Conservation (phyloP, 306 rosid species). For the Luffa aegyptiaca region DNA sequence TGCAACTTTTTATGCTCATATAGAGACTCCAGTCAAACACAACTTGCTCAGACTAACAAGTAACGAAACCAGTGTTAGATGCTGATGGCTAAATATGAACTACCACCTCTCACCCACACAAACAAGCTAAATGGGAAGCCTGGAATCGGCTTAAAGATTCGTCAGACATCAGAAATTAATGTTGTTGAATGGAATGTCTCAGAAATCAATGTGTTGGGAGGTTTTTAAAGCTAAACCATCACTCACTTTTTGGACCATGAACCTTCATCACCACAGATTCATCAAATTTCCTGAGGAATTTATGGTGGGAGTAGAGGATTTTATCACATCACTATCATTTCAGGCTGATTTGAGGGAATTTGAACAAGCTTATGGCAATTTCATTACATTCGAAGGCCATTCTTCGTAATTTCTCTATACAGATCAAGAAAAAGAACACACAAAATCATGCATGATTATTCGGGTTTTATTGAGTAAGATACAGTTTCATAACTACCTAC, state of each 20-base stretch:
- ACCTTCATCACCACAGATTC: not conserved
- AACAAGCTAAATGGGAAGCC: not conserved
- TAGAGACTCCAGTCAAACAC: not conserved
- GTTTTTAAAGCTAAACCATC: not conserved
- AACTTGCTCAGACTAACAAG: not conserved
- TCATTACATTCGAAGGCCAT: not conserved
- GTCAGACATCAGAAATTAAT: not conserved
- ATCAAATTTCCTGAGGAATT: not conserved
- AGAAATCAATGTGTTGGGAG: not conserved
- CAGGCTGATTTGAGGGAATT: not conserved
- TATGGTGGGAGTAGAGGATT: not conserved
- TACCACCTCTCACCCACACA: too few relatives aligned
- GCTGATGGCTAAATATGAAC: not conserved
- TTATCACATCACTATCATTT: not conserved
- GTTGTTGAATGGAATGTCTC: not conserved
- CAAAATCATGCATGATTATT: not conserved
- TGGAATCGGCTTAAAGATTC: not conserved
- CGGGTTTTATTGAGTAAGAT: not conserved
- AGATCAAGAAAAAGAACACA: not conserved
- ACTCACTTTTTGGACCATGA: not conserved
- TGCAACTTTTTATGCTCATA: not conserved
- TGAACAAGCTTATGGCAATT: not conserved
- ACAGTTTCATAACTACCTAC: constrained; percentile 26
- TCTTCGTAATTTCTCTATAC: not conserved
- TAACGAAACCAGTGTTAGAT: not conserved